These are phyloP conservation scores for Scedosporium apiospermum DNA, from an alignment of 2,329 filamentous ascomycete species.

Conservation along the genomic window DNA sequence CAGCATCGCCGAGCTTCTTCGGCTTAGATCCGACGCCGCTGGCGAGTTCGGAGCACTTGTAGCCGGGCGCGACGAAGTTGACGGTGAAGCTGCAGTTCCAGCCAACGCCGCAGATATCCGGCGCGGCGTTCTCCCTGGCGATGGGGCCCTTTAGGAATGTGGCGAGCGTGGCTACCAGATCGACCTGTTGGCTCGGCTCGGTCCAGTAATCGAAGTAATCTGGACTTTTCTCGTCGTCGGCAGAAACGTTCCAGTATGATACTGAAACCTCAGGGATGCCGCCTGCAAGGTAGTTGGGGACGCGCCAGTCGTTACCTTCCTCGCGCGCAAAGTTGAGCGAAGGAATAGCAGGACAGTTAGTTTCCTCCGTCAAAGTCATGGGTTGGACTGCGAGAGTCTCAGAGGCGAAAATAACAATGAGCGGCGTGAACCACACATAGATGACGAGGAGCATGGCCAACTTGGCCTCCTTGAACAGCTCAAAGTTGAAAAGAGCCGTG, in stretches of 20 bases:
- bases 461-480: constrained; percentile 20
- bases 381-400: constrained; percentile 24
- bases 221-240: constrained; percentile 9
- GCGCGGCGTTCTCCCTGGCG: constrained; percentile 15
- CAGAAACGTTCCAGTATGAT: constrained; percentile 22
- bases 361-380: constrained; percentile 12
- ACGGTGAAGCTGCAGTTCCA: constrained; percentile 25
- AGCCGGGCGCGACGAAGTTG: constrained; percentile 24
- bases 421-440: constrained; percentile 26
- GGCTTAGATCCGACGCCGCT: constrained; percentile 17
- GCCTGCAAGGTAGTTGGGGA: constrained; percentile 16
- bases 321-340: constrained; percentile 24
- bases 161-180: constrained; percentile 17
- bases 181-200: constrained; percentile 15
- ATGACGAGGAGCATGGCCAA: constrained; percentile 23
- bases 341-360: constrained; percentile 18
- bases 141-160: constrained; percentile 16
- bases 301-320: constrained; percentile 22
- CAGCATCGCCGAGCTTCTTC: constrained; percentile 13
- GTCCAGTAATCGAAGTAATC: constrained; percentile 24
- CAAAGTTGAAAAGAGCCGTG: constrained; percentile 18
- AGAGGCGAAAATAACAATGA: constrained; percentile 28
- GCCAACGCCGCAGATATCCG: constrained; percentile 21
- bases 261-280: constrained; percentile 18
- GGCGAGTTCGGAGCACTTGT: constrained; percentile 22